Evolutionary conservation across 306 rosid genomes (phyloP).

Genomic region (Pterocarpus santalinus): DNA sequence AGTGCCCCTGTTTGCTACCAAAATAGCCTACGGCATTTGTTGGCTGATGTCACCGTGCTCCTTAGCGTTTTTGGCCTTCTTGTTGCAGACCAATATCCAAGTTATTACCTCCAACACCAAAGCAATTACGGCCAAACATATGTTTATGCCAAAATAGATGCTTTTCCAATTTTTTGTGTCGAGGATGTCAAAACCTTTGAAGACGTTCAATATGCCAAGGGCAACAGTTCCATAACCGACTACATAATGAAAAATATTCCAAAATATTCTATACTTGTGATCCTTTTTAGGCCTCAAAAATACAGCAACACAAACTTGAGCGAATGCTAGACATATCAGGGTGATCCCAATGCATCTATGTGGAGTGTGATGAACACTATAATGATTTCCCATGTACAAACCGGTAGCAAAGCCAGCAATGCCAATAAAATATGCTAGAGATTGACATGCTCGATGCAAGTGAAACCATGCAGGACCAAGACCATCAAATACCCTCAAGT

Average conservation of each 20-base stretch:
- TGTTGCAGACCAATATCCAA: not conserved
- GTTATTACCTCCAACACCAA: too few species aligned
- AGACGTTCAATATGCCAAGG: not conserved
- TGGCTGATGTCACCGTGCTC: not conserved
- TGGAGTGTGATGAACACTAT: not conserved
- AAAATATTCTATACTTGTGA: conserved; percentile 25
- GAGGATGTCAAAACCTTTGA: not conserved
- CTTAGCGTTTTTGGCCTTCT: too few species aligned
- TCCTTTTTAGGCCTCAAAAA: conserved; percentile 30
- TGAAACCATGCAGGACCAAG: not conserved
- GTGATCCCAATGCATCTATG: conserved; percentile 51
- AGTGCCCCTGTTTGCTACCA: too few species aligned
- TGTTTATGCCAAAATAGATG: not conserved
- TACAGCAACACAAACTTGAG: conserved; percentile 29
- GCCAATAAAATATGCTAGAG: not conserved
- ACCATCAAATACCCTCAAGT: conserved; percentile 10
- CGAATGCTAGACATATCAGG: not conserved
- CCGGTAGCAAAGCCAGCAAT: not conserved
- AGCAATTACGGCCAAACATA: not conserved
- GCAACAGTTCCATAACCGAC: not conserved
- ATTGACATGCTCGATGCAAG: not conserved
- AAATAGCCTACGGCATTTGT: not conserved
- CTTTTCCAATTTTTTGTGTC: not conserved
- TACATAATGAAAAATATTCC: conserved; percentile 16
- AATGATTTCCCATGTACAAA: not conserved